Evolutionary conservation across 257 asterid species (phyloP).

Genomic region (Rubia yunnanensis): DNA sequence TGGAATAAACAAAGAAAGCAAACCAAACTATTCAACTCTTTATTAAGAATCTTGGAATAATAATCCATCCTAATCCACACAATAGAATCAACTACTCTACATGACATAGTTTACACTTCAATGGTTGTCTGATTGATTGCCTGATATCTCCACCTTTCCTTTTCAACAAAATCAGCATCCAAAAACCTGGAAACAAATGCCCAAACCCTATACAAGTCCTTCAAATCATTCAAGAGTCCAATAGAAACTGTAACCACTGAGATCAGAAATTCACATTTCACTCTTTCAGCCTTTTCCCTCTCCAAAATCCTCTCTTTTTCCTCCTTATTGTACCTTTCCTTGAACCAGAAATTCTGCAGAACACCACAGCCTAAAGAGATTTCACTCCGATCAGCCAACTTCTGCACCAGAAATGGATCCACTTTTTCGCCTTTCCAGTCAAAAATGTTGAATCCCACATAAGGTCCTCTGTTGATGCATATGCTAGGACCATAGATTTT

Average conservation of each 20-base stretch:
- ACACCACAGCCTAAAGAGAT: slow-evolving; percentile 48
- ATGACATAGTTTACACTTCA: slow-evolving; percentile 33
- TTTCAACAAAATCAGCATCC: slow-evolving; percentile 95
- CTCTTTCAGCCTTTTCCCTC: background rate
- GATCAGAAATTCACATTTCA: slow-evolving; percentile 22
- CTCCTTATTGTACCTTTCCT: slow-evolving; percentile 24
- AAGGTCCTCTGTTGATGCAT: slow-evolving; percentile 49
- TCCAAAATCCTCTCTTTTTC: slow-evolving; percentile 28
- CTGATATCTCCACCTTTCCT: slow-evolving; percentile 75
- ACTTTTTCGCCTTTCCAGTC: slow-evolving; percentile 82
- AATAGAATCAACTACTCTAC: background rate
- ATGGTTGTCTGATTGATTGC: slow-evolving; percentile 67
- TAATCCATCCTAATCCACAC: background rate
- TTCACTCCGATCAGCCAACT: slow-evolving; percentile 62
- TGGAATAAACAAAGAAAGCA: background rate
- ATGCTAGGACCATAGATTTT: slow-evolving; percentile 60
- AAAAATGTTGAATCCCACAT: slow-evolving; percentile 57
- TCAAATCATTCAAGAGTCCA: slow-evolving; percentile 53
- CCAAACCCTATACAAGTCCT: slow-evolving; percentile 69
- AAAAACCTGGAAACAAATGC: slow-evolving; percentile 61
- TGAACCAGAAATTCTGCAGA: slow-evolving; percentile 44
- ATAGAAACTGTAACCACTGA: slow-evolving; percentile 47
- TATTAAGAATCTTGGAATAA: background rate
- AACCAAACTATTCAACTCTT: background rate
- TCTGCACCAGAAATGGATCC: slow-evolving; percentile 63